A percentile compares a stretch with the other conserved stretches of the same genome.
phyloP scores from a whole-genome alignment of 371 early-diverging fungal genomes.

The Apophysomyces elegans region DNA sequence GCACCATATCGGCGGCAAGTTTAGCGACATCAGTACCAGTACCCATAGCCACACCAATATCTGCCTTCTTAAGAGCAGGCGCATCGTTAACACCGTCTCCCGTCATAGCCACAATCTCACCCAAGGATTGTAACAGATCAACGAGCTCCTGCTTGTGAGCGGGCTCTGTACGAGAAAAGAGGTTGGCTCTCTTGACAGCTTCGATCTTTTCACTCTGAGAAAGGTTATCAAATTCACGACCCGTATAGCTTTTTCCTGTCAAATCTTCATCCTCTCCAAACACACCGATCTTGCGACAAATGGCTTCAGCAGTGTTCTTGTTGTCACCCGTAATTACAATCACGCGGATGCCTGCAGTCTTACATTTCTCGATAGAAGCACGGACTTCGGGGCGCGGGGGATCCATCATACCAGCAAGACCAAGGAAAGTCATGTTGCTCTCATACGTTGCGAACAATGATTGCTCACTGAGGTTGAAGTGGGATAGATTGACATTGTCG shows the following conservation, averaged over 20 bases:
- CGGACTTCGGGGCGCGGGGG: conserved; percentile 96
- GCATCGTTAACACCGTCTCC: conserved; percentile 99
- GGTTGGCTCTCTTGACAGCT: conserved; percentile 75
- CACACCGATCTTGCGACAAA: conserved; percentile 93
- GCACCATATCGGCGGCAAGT: conserved; percentile 96
- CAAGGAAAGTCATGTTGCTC: conserved; percentile 87
- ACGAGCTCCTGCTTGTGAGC: conserved; percentile 94
- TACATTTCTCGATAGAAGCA: conserved; percentile 82
- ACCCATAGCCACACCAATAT: conserved; percentile 99
- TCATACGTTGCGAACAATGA: conserved; percentile 72
- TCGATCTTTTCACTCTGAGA: conserved; percentile 68
- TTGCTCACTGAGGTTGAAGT: conserved; percentile 68
- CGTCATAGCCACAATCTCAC: conserved; percentile 98
- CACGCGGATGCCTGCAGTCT: conserved; percentile 94
- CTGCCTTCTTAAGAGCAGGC: conserved; percentile 95
- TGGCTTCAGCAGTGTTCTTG: conserved; percentile 93
- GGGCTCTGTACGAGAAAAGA: conserved; percentile 96
- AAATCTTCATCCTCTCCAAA: conserved; percentile 75
- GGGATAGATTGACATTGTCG: conserved; percentile 59
- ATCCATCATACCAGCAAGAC: conserved; percentile 95
- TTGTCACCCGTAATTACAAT: conserved; percentile 99
- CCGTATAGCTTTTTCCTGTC: conserved; percentile 84
- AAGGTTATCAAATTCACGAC: conserved; percentile 92
- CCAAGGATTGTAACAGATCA: conserved; percentile 82
- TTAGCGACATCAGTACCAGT: conserved; percentile 98